Evolutionary conservation across 305 asterid species (phyloP).

Genomic region (Ajuga reptans): DNA sequence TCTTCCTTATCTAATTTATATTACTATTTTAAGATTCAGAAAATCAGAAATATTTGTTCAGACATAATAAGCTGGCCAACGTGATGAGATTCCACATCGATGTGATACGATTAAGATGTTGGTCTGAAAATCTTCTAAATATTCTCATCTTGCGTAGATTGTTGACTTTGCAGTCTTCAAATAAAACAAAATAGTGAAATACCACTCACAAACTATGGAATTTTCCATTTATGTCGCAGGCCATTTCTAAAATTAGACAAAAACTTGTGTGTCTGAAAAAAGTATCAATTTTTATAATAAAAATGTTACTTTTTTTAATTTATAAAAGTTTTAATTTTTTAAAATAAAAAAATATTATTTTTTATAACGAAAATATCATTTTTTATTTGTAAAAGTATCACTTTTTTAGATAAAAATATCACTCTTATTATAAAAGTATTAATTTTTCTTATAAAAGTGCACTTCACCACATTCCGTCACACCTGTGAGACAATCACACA

Average conservation of each 20-base stretch:
- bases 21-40: neutral
- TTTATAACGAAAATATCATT: too few species aligned
- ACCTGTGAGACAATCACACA: too few species aligned
- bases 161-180: slow-evolving; percentile 15
- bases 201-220: neutral
- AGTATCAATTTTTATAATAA: too few species aligned
- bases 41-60: neutral
- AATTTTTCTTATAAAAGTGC: too few species aligned
- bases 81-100: slow-evolving; percentile 10
- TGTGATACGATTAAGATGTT: slow-evolving; percentile 24
- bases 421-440: too few species aligned
- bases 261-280: too few species aligned
- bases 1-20: neutral
- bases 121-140: neutral
- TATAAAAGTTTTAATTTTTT: too few species aligned
- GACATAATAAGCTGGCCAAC: neutral
- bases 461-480: too few species aligned
- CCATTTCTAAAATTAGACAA: neutral
- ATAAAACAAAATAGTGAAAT: neutral
- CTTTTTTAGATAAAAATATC: too few species aligned
- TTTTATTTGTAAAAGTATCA: too few species aligned
- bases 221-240: neutral
- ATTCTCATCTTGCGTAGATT: slow-evolving; percentile 14
- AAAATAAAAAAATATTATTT: too few species aligned
- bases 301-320: too few species aligned